A percentile compares a stretch with the other conserved stretches of the same genome.
phyloP scores from a whole-genome alignment of 169 alveolate genomes.

The Babesia bigemina region DNA sequence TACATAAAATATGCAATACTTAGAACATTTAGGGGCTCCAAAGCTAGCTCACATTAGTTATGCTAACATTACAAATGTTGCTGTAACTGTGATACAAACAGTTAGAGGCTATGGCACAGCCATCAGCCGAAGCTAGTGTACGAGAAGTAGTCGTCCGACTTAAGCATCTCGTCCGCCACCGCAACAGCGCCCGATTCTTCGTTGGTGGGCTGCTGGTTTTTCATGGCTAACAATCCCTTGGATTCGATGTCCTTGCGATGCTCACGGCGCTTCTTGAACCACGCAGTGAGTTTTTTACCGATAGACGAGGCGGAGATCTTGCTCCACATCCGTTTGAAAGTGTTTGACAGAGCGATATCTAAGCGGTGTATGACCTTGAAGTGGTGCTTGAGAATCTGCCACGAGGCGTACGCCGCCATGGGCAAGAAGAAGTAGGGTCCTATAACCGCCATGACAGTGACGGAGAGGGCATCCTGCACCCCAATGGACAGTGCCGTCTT shows the following conservation, averaged over 20 bases:
- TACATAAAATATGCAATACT: too few species aligned
- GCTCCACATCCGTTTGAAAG: slow-evolving; percentile 72
- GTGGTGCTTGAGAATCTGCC: slow-evolving; percentile 76
- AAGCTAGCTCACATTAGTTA: neutral
- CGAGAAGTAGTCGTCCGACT: slow-evolving; percentile 32
- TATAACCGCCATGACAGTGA: slow-evolving; percentile 74
- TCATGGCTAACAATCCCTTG: slow-evolving; percentile 34
- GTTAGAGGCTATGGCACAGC: slow-evolving; percentile 22
- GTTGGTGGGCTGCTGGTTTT: slow-evolving; percentile 1
- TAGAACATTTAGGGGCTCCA: too few species aligned
- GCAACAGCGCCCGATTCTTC: neutral
- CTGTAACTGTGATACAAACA: neutral
- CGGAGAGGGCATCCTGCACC: slow-evolving; percentile 75
- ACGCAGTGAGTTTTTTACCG: slow-evolving; percentile 57
- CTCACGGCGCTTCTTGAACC: slow-evolving; percentile 68
- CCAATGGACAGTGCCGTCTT: slow-evolving; percentile 64
- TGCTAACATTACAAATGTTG: neutral
- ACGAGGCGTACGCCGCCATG: slow-evolving; percentile 76
- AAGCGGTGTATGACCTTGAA: slow-evolving; percentile 77
- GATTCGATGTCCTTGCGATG: slow-evolving; percentile 65
- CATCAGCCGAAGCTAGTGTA: slow-evolving; percentile 32
- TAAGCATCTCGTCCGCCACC: slow-evolving; percentile 22
- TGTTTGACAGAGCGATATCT: slow-evolving; percentile 72
- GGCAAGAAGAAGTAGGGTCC: slow-evolving; percentile 79
- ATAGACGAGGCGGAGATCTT: slow-evolving; percentile 66